phyloP scores from a whole-genome alignment of 1,284 basidiomycete species.

The Trichosporon faecale region DNA sequence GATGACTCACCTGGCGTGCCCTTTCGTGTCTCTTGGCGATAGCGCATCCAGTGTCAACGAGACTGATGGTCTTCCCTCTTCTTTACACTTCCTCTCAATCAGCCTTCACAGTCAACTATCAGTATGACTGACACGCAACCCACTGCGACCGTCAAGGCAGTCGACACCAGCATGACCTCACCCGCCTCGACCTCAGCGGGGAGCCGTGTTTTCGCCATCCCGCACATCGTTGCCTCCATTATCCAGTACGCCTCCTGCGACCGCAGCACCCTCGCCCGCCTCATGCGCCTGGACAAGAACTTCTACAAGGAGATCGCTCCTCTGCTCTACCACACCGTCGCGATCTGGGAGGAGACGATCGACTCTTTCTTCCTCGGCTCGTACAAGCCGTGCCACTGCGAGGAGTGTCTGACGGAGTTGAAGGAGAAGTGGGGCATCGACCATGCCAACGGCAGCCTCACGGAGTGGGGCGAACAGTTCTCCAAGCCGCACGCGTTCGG shows the following conservation, averaged over 20 bases:
- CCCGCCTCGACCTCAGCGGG: background rate
- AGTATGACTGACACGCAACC: background rate
- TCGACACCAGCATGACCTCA: background rate
- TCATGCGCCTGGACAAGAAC: slow-evolving; percentile 21
- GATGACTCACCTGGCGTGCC: background rate
- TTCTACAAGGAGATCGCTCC: slow-evolving; percentile 17
- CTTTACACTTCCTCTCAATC: background rate
- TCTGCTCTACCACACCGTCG: slow-evolving; percentile 19
- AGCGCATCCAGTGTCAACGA: background rate
- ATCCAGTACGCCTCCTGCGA: slow-evolving; percentile 13
- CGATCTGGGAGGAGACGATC: slow-evolving; percentile 13
- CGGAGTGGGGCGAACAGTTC: background rate
- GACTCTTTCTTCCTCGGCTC: slow-evolving; percentile 4
- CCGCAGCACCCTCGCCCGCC: slow-evolving; percentile 15
- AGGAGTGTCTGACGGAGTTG: background rate
- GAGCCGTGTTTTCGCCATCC: background rate
- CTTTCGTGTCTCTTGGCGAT: background rate
- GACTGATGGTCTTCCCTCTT: background rate
- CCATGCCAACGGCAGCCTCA: background rate
- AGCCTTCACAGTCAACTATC: background rate
- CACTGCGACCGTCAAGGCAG: background rate
- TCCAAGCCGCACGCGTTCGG: background rate
- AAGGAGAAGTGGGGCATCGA: background rate
- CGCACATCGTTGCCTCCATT: slow-evolving; percentile 16
- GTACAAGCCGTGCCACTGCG: background rate